A percentile compares a stretch with the other conserved stretches of the same genome.
Conservation (phyloP, 345 rosid genomes). For the Brassica incana region DNA sequence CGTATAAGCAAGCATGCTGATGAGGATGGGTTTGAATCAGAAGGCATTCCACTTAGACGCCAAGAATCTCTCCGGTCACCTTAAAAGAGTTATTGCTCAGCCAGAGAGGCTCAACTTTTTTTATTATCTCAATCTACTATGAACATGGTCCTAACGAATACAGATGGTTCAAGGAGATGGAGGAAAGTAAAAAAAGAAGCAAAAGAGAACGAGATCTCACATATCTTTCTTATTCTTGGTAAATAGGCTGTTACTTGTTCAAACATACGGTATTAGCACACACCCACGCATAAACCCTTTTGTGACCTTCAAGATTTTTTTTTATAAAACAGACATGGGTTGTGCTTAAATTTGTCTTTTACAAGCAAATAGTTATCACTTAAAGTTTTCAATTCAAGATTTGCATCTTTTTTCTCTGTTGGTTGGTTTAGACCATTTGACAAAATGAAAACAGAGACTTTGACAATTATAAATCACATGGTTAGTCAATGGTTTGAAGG, state of each 20-base stretch:
- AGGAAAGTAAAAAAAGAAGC: conserved; percentile 17
- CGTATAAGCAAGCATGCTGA: conserved; percentile 46
- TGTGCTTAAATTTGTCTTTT: conserved; percentile 13
- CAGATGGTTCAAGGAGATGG: conserved; percentile 36
- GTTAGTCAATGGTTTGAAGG: conserved; percentile 27
- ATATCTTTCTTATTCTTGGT: conserved; percentile 25
- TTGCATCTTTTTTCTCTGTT: conserved; percentile 12
- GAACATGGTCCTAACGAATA: conserved; percentile 17
- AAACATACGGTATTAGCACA: conserved; percentile 33
- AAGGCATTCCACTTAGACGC: conserved; percentile 64
- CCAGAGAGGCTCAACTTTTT: conserved; percentile 25
- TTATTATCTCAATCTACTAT: conserved; percentile 18
- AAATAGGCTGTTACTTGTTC: conserved; percentile 33
- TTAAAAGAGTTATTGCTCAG: conserved; percentile 11
- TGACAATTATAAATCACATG: conserved; percentile 1
- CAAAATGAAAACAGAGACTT: conserved; percentile 17
- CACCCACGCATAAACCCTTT: conserved; percentile 32
- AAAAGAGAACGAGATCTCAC: conserved; percentile 2
- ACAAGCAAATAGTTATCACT: background rate
- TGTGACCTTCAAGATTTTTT: conserved; percentile 15
- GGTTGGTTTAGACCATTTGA: conserved; percentile 23
- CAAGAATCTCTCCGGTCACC: conserved; percentile 48
- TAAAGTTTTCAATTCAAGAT: background rate
- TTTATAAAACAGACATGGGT: conserved; percentile 30
- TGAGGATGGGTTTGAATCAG: conserved; percentile 46